Conservation (phyloP, 345 rosid species). For the Aquilaria sinensis region DNA sequence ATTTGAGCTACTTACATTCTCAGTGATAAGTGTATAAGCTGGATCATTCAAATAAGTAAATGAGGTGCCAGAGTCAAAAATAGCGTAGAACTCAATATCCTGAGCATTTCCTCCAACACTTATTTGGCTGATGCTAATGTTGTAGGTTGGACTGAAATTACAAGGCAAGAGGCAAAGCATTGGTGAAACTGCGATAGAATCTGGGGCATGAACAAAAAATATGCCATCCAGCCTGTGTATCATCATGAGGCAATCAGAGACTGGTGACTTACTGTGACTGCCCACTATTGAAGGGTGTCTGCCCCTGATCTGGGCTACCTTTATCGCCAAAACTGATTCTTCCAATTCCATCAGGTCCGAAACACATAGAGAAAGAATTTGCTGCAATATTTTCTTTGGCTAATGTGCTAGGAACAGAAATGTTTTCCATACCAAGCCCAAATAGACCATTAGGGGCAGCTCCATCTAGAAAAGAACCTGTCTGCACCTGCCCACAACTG, state of each 20-base stretch:
- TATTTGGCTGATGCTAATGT: constrained; percentile 58
- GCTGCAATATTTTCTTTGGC: constrained; percentile 56
- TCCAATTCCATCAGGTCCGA: constrained; percentile 59
- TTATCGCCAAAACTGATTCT: constrained; percentile 92
- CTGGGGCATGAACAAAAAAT: neutral
- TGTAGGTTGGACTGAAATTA: constrained; percentile 75
- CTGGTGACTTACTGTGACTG: constrained; percentile 47
- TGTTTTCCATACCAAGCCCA: constrained; percentile 79
- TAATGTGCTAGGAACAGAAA: constrained; percentile 86
- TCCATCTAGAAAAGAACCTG: constrained; percentile 76
- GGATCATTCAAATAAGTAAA: constrained; percentile 83
- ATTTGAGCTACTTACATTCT: constrained; percentile 50
- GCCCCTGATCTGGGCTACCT: constrained; percentile 74
- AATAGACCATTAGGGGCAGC: constrained; percentile 97
- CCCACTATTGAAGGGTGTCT: constrained; percentile 73
- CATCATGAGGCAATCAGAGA: neutral
- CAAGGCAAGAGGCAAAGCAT: constrained; percentile 1
- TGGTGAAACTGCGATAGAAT: constrained; percentile 9
- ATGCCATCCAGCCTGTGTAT: neutral
- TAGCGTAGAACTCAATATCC: constrained; percentile 58
- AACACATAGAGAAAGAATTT: constrained; percentile 97
- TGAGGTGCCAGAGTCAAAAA: constrained; percentile 93
- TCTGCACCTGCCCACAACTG: constrained; percentile 87
- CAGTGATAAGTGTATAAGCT: constrained; percentile 54
- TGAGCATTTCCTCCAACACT: constrained; percentile 47